Percentiles rank a stretch among this genome's conserved stretches.
Conservation (phyloP, 768 basidiomycete genomes). For the Rhodotorula toruloides region DNA sequence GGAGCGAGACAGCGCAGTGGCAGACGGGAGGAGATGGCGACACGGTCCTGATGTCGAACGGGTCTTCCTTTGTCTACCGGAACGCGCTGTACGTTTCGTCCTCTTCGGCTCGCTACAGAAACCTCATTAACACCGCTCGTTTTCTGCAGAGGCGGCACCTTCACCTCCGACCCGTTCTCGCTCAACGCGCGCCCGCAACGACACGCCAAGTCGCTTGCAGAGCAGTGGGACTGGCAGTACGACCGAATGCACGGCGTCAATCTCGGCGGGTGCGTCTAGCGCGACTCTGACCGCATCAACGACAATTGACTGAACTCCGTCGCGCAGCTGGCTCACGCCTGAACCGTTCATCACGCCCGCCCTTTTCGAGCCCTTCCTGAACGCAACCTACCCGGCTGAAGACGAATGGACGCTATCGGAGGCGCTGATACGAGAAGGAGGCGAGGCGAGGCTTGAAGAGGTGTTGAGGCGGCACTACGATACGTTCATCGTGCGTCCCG, state of each 20-base stretch:
- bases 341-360: constrained; percentile 54
- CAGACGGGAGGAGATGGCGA: constrained; percentile 13
- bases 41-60: constrained; percentile 12
- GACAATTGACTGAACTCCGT: background rate
- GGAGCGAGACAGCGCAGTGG: no score
- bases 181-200: constrained; percentile 45
- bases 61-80: constrained; percentile 58
- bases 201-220: constrained; percentile 44
- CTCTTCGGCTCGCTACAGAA: background rate
- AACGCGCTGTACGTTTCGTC: constrained; percentile 56
- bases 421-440: constrained; percentile 50
- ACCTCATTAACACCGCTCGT: background rate
- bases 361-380: constrained; percentile 49
- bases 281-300: background rate
- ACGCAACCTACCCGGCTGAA: constrained; percentile 52
- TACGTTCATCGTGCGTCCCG: constrained; percentile 74
- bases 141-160: constrained; percentile 47
- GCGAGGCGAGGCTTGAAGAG: constrained; percentile 58
- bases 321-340: constrained; percentile 36
- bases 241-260: constrained; percentile 50
- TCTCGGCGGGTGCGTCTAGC: constrained; percentile 59
- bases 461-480: constrained; percentile 80
- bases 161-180: constrained; percentile 42
- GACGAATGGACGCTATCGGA: constrained; percentile 76
- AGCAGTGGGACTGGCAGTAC: constrained; percentile 37